These are phyloP conservation scores for Verticillium nubilum DNA, from an alignment of 2,329 filamentous ascomycete species.

Conservation along the genomic window DNA sequence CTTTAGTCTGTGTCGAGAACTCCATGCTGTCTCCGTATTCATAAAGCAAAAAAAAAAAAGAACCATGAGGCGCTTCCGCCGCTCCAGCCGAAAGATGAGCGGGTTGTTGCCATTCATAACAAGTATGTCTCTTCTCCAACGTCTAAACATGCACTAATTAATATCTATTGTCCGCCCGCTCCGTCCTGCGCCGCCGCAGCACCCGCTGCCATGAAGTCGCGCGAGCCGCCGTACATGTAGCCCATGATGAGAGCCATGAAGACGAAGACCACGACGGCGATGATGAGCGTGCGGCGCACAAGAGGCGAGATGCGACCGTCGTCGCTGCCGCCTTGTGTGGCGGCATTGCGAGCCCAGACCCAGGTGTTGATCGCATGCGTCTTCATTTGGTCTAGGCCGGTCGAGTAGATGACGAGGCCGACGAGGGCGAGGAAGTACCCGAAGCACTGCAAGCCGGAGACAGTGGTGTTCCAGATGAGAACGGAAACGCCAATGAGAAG, in stretches of 20 bases:
- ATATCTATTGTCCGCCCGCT: neutral
- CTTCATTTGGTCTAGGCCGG: conserved; percentile 25
- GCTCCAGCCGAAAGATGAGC: neutral
- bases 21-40: neutral
- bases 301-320: conserved; percentile 16
- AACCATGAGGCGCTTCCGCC: neutral
- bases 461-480: conserved; percentile 69
- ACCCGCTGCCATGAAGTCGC: neutral
- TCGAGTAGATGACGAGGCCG: conserved; percentile 46
- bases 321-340: conserved; percentile 11
- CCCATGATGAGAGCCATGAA: conserved; percentile 5
- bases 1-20: neutral
- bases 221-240: conserved; percentile 3
- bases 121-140: neutral
- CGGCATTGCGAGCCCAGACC: conserved; percentile 10
- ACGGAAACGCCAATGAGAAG: conserved; percentile 73
- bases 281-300: conserved; percentile 14
- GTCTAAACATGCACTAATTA: neutral
- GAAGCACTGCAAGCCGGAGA: conserved; percentile 65
- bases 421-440: conserved; percentile 68
- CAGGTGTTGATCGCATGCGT: conserved; percentile 5
- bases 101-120: neutral
- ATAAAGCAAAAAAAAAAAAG: neutral
- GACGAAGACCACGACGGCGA: conserved; percentile 13
- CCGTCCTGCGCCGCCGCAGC: neutral